Percentiles rank a stretch among this genome's conserved stretches.
These are phyloP conservation scores for Saururus chinensis DNA, from an alignment of 164 flowering plant genomes.

Conservation along the genomic window DNA sequence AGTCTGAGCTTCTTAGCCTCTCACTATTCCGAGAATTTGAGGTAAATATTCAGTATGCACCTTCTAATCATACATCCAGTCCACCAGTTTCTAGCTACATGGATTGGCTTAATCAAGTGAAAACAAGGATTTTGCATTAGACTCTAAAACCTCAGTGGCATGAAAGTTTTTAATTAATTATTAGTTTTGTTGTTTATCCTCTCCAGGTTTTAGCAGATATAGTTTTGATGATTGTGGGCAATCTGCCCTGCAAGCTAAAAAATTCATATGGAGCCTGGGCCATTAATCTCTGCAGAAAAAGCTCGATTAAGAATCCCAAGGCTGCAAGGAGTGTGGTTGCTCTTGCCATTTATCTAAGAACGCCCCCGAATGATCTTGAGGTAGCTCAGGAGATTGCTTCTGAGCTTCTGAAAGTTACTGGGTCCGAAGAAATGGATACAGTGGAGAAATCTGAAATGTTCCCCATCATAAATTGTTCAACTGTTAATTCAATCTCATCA, in stretches of 20 bases:
- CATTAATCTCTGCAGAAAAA: conserved; percentile 36
- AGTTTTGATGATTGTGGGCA: conserved; percentile 33
- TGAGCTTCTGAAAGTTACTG: conserved; percentile 45
- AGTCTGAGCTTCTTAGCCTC: conserved; percentile 42
- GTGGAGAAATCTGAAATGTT: conserved; percentile 36
- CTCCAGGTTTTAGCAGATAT: conserved; percentile 57
- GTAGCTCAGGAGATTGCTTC: conserved; percentile 43
- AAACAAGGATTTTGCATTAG: too few relatives aligned
- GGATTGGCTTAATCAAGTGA: not conserved
- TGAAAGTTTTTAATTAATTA: not conserved
- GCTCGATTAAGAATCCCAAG: conserved; percentile 22
- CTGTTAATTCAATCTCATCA: conserved; percentile 33
- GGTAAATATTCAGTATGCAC: conserved; percentile 23
- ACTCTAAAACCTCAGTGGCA: not conserved
- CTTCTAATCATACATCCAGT: not conserved
- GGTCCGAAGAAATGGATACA: conserved; percentile 28
- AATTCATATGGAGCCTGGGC: conserved; percentile 53
- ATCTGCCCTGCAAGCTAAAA: conserved; percentile 33
- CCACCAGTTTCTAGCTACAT: not conserved
- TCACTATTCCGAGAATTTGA: conserved; percentile 42
- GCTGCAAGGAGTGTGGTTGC: conserved; percentile 40
- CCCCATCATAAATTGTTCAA: conserved; percentile 48
- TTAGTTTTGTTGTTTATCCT: conserved; percentile 1
- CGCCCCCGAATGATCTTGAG: conserved; percentile 45
- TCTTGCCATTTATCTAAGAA: conserved; percentile 35